Evolutionary conservation across 176 grass and related monocot species (phyloP).

Genomic region (Rhynchospora pubera): DNA sequence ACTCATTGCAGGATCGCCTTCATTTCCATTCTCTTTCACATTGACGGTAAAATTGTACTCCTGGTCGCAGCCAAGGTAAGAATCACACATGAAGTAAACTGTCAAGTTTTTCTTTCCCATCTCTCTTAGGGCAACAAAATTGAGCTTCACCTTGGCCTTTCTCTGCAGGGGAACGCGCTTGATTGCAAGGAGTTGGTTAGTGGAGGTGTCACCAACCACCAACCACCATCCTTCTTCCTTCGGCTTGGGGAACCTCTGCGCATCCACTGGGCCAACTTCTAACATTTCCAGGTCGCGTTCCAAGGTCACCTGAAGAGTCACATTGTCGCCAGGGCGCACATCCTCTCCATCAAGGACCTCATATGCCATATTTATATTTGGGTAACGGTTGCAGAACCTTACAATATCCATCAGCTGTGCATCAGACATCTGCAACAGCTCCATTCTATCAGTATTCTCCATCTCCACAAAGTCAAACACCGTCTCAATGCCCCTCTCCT

Average conservation of each 20-base stretch:
- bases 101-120: slow-evolving; percentile 56
- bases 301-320: slow-evolving; percentile 68
- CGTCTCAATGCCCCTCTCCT: slow-evolving; percentile 73
- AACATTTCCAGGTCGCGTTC: slow-evolving; percentile 59
- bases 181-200: slow-evolving; percentile 78
- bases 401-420: slow-evolving; percentile 63
- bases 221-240: slow-evolving; percentile 92
- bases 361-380: slow-evolving; percentile 86
- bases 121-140: slow-evolving; percentile 52
- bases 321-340: slow-evolving; percentile 48
- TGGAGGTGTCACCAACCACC: slow-evolving; percentile 35
- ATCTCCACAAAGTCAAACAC: slow-evolving; percentile 94
- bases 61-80: slow-evolving; percentile 85
- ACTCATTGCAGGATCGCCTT: background rate
- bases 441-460: slow-evolving; percentile 51
- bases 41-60: slow-evolving; percentile 71
- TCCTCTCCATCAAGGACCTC: slow-evolving; percentile 64
- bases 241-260: slow-evolving; percentile 66
- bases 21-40: slow-evolving; percentile 53
- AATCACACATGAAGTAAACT: slow-evolving; percentile 94
- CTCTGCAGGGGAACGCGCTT: slow-evolving; percentile 72
- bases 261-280: slow-evolving; percentile 77
- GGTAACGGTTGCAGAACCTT: slow-evolving; percentile 74
- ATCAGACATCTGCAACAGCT: slow-evolving; percentile 68
- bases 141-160: slow-evolving; percentile 65